Evolutionary conservation across 179 eudicot genomes (phyloP), one percentile per base, ranked within the genome.

Genomic region (Vitellaria paradoxa): DNA sequence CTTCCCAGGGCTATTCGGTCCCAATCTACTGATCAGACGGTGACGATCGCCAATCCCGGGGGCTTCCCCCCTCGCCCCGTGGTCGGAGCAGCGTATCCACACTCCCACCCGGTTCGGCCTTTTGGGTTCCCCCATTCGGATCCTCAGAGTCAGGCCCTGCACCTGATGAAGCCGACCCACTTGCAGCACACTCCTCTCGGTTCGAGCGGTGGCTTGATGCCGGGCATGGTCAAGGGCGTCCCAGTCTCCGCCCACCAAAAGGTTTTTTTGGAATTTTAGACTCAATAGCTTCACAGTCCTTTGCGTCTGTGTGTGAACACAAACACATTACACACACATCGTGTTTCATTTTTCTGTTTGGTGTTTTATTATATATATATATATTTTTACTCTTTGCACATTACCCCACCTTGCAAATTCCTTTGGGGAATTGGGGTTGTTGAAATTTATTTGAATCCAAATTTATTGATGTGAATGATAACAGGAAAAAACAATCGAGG

Each of bases 151-250:
- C 84, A 65, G 69, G 72, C 64, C 14, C 65, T 56, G 64, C 77
- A 81, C 60, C 59, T 72, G 46, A 66, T 78, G 8, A 62, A 76
- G 53, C 84, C 82, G 18, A 26, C 74, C 10, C 82, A 80, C 65
- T 47, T 82, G 74, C 83, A 75, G 20, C 85, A 76, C 15, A 30
- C 60, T 49, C 65, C 53, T 40, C 49, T 72, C 8, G 78, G 75
- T 9, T 69, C 70, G 6, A 23, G 67, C 23, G 76, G 72, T 66
- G 72, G 77, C 53, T 61, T 63, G 40, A 55, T 79, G 76, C 79
- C 82, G 2, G 64, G 76, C 71, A 49, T 61, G 62, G 83, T 63
- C 71, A 82, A 68, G 68, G 84, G 85, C n/a, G 76, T 77, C 52
- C 78, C 88, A 7, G 78, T 78, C 72, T 68, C 82, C 2, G 70